Base-by-base conservation (phyloP, 2,329 filamentous ascomycete genomes). In the Hansfordia pulvinata region DNA sequence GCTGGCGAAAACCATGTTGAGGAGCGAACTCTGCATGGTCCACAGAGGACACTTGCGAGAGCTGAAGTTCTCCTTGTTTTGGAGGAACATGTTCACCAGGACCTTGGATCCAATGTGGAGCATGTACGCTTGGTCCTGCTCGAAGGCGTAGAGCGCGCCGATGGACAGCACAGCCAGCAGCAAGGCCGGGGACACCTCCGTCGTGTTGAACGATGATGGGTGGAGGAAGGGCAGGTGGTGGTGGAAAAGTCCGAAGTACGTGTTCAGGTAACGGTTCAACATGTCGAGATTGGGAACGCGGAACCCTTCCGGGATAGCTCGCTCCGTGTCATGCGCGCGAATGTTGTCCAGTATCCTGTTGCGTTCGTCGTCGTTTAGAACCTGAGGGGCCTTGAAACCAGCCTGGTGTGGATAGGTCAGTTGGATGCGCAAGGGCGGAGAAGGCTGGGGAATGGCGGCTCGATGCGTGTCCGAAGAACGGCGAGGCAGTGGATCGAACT, bases 1-100 rank as follows among this genome's bases (percentile, higher is more conserved):
- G 62, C 86, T 96, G 29, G 90, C 85, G 51, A 98, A 96, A 38
- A 94, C 77, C 90, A 96, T 96, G 63, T 98, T 98, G 31, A 98
- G 64, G 28, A 98, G 62, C 4, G 86, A 93, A 50, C 83, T 84
- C 52, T 98, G 90, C 84, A 96, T 96, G 25, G 88, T 90, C 88
- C 90, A 96, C 10, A 98, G 58, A 4, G 90, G 90, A 44, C 88
- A 96, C 53, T 94, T 96, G 42, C 88, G 76, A 7, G 90, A 96
- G 62, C 88, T 93, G 53, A 96, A 96, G 56, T 93, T 93, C 52
- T 94, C 86, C 63, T 94, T 94, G 60, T 94, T 92, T 55, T 93
- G 85, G 35, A 98, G 55, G 53, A 96, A 96, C 50, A 94, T 84
- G 49, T 92, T 94, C 43, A 96, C 86, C 11, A 98, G 69, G 16